phyloP scores from a whole-genome alignment of 2,329 filamentous ascomycete species.

The Colletotrichum sp. region DNA sequence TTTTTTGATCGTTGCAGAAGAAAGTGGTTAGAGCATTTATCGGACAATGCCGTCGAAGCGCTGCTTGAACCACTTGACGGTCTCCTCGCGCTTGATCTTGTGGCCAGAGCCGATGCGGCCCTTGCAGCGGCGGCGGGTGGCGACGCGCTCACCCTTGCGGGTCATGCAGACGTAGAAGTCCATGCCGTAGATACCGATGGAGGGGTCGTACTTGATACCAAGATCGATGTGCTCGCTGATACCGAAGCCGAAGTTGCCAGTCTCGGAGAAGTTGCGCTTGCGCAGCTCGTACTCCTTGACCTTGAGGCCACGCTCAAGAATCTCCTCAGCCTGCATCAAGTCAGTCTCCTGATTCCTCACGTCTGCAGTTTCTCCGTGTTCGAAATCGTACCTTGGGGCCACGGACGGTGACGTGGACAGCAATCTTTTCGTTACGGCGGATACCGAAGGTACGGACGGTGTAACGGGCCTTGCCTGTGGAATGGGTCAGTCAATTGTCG shows the following conservation, averaged over 20 bases:
- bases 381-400: slow-evolving; percentile 71
- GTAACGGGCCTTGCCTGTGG: slow-evolving; percentile 96
- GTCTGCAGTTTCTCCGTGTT: background rate
- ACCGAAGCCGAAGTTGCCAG: slow-evolving; percentile 99
- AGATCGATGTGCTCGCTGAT: slow-evolving; percentile 99
- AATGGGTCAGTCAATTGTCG: slow-evolving; percentile 19
- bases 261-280: slow-evolving; percentile 99
- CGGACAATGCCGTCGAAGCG: slow-evolving; percentile 99
- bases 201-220: slow-evolving; percentile 99
- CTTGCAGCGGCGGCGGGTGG: slow-evolving; percentile 91
- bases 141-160: slow-evolving; percentile 97
- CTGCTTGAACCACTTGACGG: slow-evolving; percentile 91
- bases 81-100: slow-evolving; percentile 94
- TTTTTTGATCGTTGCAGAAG: slow-evolving; percentile 8
- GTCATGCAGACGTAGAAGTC: slow-evolving; percentile 99
- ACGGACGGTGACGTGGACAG: slow-evolving; percentile 99
- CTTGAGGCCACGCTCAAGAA: slow-evolving; percentile 99
- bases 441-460: slow-evolving; percentile 99
- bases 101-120: slow-evolving; percentile 85
- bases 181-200: slow-evolving; percentile 99
- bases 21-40: slow-evolving; percentile 62
- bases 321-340: slow-evolving; percentile 82
- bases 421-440: slow-evolving; percentile 99
- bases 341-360: background rate
- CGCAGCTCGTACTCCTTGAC: slow-evolving; percentile 99